A percentile compares a stretch with the other conserved stretches of the same genome.
phyloP scores from a whole-genome alignment of 306 rosid genomes.

The Adenanthera pavonina region DNA sequence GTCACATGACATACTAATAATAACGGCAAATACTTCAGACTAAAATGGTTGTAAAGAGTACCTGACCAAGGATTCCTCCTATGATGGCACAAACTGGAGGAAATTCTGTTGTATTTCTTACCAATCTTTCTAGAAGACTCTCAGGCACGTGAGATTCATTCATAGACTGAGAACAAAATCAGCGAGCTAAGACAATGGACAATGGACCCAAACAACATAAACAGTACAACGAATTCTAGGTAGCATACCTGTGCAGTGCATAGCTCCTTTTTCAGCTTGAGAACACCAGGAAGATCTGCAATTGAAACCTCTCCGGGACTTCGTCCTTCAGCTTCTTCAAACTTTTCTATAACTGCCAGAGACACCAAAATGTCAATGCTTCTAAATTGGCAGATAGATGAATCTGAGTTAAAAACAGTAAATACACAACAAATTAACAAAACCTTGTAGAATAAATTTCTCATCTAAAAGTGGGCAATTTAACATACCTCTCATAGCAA shows the following conservation, averaged over 20 bases:
- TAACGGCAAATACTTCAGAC: not conserved
- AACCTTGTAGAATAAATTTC: too few relatives aligned
- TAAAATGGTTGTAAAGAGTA: constrained; percentile 31
- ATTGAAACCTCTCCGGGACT: constrained; percentile 66
- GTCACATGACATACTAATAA: not conserved
- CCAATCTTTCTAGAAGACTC: constrained; percentile 74
- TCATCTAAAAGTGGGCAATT: too few relatives aligned
- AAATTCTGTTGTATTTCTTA: constrained; percentile 63
- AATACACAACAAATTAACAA: too few relatives aligned
- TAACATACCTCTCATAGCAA: constrained; percentile 64
- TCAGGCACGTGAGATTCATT: constrained; percentile 75
- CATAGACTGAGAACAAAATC: constrained; percentile 62
- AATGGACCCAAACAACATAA: not conserved
- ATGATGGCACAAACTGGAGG: constrained; percentile 97
- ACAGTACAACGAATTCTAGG: constrained; percentile 24
- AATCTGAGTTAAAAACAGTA: too few relatives aligned
- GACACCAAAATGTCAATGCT: not conserved
- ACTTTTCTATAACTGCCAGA: constrained; percentile 73
- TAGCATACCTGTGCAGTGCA: constrained; percentile 70
- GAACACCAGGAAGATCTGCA: constrained; percentile 72
- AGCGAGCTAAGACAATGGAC: constrained; percentile 32
- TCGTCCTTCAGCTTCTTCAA: constrained; percentile 79
- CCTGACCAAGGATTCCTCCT: constrained; percentile 98
- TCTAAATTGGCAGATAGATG: too few relatives aligned
- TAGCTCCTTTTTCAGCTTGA: constrained; percentile 74